Conservation (phyloP, 257 asterid genomes). For the Ilex aquifolium region DNA sequence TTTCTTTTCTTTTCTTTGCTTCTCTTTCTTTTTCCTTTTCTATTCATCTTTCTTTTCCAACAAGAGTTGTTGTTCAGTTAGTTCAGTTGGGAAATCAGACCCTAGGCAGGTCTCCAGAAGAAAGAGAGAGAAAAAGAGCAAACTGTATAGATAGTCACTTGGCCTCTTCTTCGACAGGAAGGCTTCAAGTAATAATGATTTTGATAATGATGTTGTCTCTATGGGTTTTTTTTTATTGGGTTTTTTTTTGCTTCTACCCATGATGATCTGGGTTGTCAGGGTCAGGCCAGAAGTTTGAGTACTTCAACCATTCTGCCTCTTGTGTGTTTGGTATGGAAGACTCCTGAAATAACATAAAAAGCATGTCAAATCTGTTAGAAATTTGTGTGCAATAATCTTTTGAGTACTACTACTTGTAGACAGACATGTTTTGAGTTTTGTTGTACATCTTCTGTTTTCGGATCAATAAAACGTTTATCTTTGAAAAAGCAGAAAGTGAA, state of each 20-base stretch:
- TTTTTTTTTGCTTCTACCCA: conserved; percentile 32
- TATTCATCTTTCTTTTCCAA: conserved; percentile 45
- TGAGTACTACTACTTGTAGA: no score
- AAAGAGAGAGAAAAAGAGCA: conserved; percentile 14
- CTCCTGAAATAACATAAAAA: conserved; percentile 44
- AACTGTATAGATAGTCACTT: conserved; percentile 20
- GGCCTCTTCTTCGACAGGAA: conserved; percentile 23
- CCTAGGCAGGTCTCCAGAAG: conserved; percentile 9
- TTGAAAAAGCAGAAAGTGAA: no score
- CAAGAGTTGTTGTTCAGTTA: conserved; percentile 37
- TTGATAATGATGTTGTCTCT: conserved; percentile 27
- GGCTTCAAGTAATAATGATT: conserved; percentile 29
- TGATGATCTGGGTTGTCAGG: conserved; percentile 96
- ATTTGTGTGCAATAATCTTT: no score
- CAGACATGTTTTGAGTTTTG: no score
- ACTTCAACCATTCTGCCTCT: conserved; percentile 95
- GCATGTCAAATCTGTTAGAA: neutral
- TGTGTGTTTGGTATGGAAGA: conserved; percentile 63
- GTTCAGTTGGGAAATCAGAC: conserved; percentile 33
- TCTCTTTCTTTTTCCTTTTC: conserved; percentile 18
- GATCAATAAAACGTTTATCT: no score
- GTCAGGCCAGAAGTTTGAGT: conserved; percentile 87
- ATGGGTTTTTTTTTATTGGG: conserved; percentile 8
- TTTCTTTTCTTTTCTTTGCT: conserved; percentile 20
- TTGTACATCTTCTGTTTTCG: no score